phyloP scores from a whole-genome alignment of 2,329 filamentous ascomycete species.

The Phyllosticta citribraziliensis region DNA sequence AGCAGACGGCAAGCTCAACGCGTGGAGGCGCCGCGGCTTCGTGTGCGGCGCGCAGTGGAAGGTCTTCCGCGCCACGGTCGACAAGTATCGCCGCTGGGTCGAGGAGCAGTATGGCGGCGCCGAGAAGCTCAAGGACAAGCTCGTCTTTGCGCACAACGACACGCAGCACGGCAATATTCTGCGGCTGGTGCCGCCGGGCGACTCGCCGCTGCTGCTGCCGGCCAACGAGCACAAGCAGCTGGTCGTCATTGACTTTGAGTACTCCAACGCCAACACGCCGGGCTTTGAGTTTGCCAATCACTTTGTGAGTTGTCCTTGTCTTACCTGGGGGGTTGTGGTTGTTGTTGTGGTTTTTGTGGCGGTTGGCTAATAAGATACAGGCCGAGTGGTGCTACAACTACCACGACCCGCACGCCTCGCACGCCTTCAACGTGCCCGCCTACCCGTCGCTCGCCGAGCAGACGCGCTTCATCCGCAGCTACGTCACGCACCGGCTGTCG shows the following conservation, averaged over 20 bases:
- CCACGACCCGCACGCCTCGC: constrained; percentile 58
- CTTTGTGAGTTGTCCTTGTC: constrained; percentile 49
- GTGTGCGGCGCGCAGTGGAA: constrained; percentile 80
- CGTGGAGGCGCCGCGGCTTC: constrained; percentile 62
- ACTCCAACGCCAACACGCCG: constrained; percentile 77
- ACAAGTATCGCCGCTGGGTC: constrained; percentile 70
- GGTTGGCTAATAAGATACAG: constrained; percentile 21
- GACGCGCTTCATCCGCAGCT: constrained; percentile 72
- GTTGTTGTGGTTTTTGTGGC: not conserved
- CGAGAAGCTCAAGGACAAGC: constrained; percentile 56
- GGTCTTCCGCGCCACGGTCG: constrained; percentile 62
- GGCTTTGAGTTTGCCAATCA: constrained; percentile 95
- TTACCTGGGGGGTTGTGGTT: not conserved
- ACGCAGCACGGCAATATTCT: constrained; percentile 98
- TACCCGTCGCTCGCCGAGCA: constrained; percentile 81
- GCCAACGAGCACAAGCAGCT: constrained; percentile 93
- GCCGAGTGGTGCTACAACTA: constrained; percentile 98
- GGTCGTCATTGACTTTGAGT: constrained; percentile 97
- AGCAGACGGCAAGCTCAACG: constrained; percentile 24
- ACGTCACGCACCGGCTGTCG: constrained; percentile 60
- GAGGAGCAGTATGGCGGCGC: constrained; percentile 59
- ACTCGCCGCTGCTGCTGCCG: constrained; percentile 79
- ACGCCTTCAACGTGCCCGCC: constrained; percentile 54
- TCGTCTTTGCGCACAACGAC: constrained; percentile 97
- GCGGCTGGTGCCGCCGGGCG: constrained; percentile 56